phyloP scores from a whole-genome alignment of 768 basidiomycete genomes.

The Kwoniella botswanensis region DNA sequence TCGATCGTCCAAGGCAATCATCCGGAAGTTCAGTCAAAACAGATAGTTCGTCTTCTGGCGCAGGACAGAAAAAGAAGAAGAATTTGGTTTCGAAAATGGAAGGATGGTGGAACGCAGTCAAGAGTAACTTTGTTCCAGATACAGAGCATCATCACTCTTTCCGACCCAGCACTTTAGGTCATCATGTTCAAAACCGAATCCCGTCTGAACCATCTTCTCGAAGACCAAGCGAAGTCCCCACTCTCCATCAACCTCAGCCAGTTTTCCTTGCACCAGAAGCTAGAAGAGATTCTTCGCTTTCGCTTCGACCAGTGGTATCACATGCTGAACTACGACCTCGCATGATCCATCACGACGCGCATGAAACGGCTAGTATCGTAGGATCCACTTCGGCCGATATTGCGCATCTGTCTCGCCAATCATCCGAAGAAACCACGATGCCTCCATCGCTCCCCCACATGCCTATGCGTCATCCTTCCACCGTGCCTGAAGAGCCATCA shows the following conservation, averaged over 20 bases:
- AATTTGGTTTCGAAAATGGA: conserved; percentile 53
- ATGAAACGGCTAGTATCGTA: conserved; percentile 28
- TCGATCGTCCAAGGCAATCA: conserved; percentile 42
- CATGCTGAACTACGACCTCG: conserved; percentile 40
- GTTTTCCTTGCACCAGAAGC: conserved; percentile 35
- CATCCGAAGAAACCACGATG: conserved; percentile 28
- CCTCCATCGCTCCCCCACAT: conserved; percentile 26
- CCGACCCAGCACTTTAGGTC: conserved; percentile 30
- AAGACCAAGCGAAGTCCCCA: conserved; percentile 35
- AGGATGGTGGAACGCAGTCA: conserved; percentile 59
- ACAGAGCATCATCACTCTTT: conserved; percentile 9
- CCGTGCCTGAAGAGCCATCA: conserved; percentile 38
- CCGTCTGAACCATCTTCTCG: conserved; percentile 51
- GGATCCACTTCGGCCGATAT: conserved; percentile 41
- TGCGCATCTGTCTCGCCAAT: conserved; percentile 27
- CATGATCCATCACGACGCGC: neutral
- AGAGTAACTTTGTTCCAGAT: conserved; percentile 54
- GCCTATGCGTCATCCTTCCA: conserved; percentile 30
- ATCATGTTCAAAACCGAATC: conserved; percentile 26
- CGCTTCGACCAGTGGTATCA: conserved; percentile 40
- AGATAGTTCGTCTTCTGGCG: conserved; percentile 24
- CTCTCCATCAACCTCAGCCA: conserved; percentile 21
- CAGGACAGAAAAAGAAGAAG: conserved; percentile 44
- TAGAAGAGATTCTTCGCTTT: conserved; percentile 30
- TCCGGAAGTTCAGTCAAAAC: conserved; percentile 44